Evolutionary conservation across 371 early-diverging fungal species (phyloP), one percentile per base, ranked within the genome.

Genomic region (Lichtheimia hyalospora): DNA sequence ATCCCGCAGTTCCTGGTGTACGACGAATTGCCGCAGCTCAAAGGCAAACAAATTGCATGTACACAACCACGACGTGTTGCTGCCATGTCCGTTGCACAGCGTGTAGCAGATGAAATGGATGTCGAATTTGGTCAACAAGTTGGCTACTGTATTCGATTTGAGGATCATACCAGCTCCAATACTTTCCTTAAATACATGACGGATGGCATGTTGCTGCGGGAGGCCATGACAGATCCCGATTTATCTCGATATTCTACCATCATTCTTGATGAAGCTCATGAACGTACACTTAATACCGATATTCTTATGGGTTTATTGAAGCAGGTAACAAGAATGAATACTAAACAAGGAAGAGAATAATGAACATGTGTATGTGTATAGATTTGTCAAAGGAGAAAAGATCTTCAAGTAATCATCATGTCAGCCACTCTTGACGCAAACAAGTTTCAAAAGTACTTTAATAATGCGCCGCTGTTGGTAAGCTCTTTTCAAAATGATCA

Each of bases 21-120:
- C 64, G 97, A 96, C 75, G 88, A 91, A 62, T 83, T 95, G 58
- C 96, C 97, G 39, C 93, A 93, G 56, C 65, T 81, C n/a, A 89
- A 91, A 55, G 92, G 93, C 52, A 92, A 85, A 66, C 85, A 90
- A 81, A 91, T 96, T 63, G 97, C 95, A 7, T 96, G 96, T 77
- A 98, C 99, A 40, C 99, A 99, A 72, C 99, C 99, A 16, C 91
- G 99, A 70, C 90, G 99, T 71, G 94, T 99, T 39, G 98, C 99
- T 15, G 98, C 99, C 41, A 97, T 94, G 89, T 94, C 95, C 34
- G 96, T 99, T 42, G 95, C 97, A 1, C 86, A 94, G 71, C 92
- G 99, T 78, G 98, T 99, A 10, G 90, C 95, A 5, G 94, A 96
- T 53, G 97, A 96, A 66, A 74, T 97, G 85, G 96, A 94, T 61